A percentile compares a stretch with the other conserved stretches of the same genome.
Evolutionary conservation across 495 filamentous ascomycete species (phyloP).

Genomic region (Aeminium ludgeri): DNA sequence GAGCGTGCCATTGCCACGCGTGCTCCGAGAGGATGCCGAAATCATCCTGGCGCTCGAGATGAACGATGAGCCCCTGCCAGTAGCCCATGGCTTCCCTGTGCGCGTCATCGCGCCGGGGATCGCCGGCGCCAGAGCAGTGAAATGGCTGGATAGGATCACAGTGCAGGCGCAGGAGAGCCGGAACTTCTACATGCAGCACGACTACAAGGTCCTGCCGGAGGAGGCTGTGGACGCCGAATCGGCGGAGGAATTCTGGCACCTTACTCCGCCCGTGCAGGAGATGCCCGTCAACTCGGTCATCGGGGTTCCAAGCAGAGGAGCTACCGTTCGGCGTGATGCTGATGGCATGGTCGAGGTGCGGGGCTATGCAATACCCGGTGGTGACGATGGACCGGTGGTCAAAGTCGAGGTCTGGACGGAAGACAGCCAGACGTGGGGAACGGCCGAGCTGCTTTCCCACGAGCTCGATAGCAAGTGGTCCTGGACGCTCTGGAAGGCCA

Average conservation of each 20-base stretch:
- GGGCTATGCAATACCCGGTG: constrained; percentile 42
- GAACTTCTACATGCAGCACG: constrained; percentile 25
- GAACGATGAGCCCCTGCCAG: constrained; percentile 22
- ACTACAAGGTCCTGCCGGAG: constrained; percentile 27
- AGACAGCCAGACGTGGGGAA: constrained; percentile 33
- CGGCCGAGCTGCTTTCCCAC: constrained; percentile 24
- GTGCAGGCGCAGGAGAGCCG: constrained; percentile 18
- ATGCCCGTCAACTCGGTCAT: constrained; percentile 35
- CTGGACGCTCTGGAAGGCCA: constrained; percentile 33
- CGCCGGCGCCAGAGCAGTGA: constrained; percentile 24
- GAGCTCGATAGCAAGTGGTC: constrained; percentile 29
- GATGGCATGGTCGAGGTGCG: constrained; percentile 31
- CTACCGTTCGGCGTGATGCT: constrained; percentile 22
- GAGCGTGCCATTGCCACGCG: constrained; percentile 33
- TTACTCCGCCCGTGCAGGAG: constrained; percentile 20
- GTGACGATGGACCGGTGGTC: constrained; percentile 34
- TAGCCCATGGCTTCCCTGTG: constrained; percentile 24
- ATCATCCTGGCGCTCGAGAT: constrained; percentile 38
- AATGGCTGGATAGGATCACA: constrained; percentile 27
- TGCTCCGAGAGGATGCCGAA: constrained; percentile 30
- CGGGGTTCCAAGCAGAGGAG: constrained; percentile 29
- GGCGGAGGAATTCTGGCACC: constrained; percentile 30
- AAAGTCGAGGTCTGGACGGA: constrained; percentile 37
- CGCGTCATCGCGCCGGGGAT: constrained; percentile 25
- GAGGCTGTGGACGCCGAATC: constrained; percentile 23